Conservation (phyloP, 2,329 filamentous ascomycete species). For the Penicillium paneum region DNA sequence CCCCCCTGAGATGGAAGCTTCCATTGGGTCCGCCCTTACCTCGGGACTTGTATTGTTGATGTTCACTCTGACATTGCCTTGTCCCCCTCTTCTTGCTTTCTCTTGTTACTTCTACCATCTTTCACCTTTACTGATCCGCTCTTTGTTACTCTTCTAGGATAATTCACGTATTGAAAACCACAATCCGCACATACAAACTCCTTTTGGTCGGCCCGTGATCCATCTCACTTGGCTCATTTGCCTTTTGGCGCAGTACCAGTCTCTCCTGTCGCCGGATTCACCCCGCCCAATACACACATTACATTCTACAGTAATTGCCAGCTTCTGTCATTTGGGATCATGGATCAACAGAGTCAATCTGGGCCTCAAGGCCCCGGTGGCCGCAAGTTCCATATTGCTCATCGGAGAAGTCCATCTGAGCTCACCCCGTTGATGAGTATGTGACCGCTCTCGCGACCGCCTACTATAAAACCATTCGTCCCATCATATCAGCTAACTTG, state of each 20-base stretch:
- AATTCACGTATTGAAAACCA: conserved; percentile 19
- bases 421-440: conserved; percentile 96
- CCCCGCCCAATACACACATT: conserved; percentile 12
- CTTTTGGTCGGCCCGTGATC: conserved; percentile 29
- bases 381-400: conserved; percentile 92
- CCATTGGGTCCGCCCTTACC: conserved; percentile 15
- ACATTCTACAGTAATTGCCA: conserved; percentile 22
- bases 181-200: conserved; percentile 24
- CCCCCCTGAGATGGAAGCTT: conserved; percentile 13
- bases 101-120: conserved; percentile 3
- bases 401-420: conserved; percentile 94
- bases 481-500: neutral
- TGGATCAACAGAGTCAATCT: conserved; percentile 64
- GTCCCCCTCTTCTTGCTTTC: neutral
- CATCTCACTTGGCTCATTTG: conserved; percentile 26
- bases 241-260: conserved; percentile 25
- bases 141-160: conserved; percentile 17
- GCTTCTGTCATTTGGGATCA: conserved; percentile 38
- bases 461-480: neutral
- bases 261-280: conserved; percentile 24
- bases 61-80: conserved; percentile 3
- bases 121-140: conserved; percentile 18
- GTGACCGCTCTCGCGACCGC: conserved; percentile 41
- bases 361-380: conserved; percentile 67
- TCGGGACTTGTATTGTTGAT: conserved; percentile 14